Evolutionary conservation across 2,329 filamentous ascomycete species (phyloP), one percentile per base, ranked within the genome.

Genomic region (Epichloe typhina): DNA sequence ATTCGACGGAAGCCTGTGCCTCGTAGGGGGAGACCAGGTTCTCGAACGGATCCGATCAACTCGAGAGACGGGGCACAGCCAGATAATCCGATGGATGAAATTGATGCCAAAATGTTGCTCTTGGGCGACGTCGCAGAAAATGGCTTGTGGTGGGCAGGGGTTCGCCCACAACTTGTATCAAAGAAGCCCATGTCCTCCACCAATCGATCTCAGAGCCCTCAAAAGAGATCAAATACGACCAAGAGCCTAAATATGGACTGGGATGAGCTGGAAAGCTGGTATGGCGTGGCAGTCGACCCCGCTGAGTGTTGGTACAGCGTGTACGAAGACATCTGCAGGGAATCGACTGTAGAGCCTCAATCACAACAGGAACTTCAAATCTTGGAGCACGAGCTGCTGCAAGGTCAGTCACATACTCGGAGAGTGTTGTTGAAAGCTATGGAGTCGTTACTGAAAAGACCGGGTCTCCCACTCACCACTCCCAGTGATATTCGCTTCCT

Each of bases 61-160:
- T 23, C 53, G 26, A 54, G 57, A 46, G 55, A 57, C 5, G 51
- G 50, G 9, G 45, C 47, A 3, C 57, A 58, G 5, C 35, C 48
- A 19, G 58, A 63, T 7, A 55, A 58, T 21, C 39, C 53, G 35
- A 49, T 58, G 17, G 59, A 58, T 50, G 82, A 86, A 47, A 67
- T 89, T 19, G 87, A 93, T 62, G 79, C 84, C 1, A 93, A 89
- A 61, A 76, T 85, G 5, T 69, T 91, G 19, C 70, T 89, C 6
- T 65, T 90, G 2, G 86, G 86, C 2, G 80, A 90, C 59, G 74
- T 90, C 56, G 84, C 83, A 1, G 87, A 93, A 62, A 93, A 93
- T 61, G 86, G 85, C 2, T 79, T 77, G 7, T 91, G 86, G 87
- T 91, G 86, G 86, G 82, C 83, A 45, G 85, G 83, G 2, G 75